Evolutionary conservation across 306 rosid genomes (phyloP), one percentile per base, ranked within the genome.

Genomic region (Sophora flavescens): DNA sequence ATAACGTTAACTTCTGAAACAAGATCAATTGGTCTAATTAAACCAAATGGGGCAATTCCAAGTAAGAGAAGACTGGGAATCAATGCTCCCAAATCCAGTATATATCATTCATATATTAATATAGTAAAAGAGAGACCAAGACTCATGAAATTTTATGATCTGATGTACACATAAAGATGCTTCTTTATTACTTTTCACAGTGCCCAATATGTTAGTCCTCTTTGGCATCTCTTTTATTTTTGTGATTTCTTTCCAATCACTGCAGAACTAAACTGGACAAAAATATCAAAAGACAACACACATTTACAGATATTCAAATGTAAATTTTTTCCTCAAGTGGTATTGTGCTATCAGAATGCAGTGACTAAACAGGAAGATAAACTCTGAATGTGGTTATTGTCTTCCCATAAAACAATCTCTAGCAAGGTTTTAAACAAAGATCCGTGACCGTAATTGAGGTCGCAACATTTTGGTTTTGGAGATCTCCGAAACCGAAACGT

Each of bases 281-380:
- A 72, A 85, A 62, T 45, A 53, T 61, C 52, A 68, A 70, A 8
- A 39, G 62, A 72, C 60, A 62, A 73, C 32, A 50, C 75, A 61
- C 61, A 63, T 57, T 9, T 75, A 63, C 62, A 63, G 41, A 50
- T 39, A 50, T 39, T 38, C 62, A 52, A 32, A 15, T 15, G n/a
- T 6, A 35, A 63, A 22, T 35, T 14, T 69, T 69, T 45, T 52
- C 62, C 68, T 39, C 56, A 60, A 70, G 59, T 60, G 68, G 76
- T 8, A 64, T n/a, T 60, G 45, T 48, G 35, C 60, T 15, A 76
- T 56, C 69, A 65, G 41, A 63, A 70, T 39, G 63, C 50, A 78
- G 42, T 66, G 42, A 48, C 52, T 32, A 77, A 64, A 63, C 8
- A 50, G n/a, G 59, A 63, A 36, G 62, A 41, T 41, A 35, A 53